Evolutionary conservation across 768 basidiomycete species (phyloP).

Genomic region (Mycena amicta): DNA sequence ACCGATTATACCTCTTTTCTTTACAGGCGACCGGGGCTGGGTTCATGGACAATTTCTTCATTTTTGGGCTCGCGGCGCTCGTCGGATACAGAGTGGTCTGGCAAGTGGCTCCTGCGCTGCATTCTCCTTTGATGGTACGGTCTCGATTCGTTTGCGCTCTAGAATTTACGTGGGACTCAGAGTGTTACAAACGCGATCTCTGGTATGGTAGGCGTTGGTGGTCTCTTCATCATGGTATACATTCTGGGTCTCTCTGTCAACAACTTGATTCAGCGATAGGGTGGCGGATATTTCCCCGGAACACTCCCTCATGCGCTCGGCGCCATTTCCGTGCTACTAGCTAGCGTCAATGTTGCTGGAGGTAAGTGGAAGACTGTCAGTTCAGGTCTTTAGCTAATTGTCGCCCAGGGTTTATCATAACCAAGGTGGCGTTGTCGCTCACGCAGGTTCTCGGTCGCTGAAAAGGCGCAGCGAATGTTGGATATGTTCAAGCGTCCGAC

Average conservation of each 20-base stretch:
- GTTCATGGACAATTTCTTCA: conserved; percentile 90
- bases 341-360: conserved; percentile 86
- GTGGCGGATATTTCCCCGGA: conserved; percentile 80
- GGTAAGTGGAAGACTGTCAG: conserved; percentile 37
- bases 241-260: not conserved
- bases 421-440: conserved; percentile 42
- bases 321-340: conserved; percentile 82
- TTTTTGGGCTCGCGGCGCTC: conserved; percentile 82
- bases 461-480: conserved; percentile 67
- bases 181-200: conserved; percentile 22
- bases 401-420: conserved; percentile 63
- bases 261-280: not conserved
- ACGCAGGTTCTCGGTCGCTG: not conserved
- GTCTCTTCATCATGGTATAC: conserved; percentile 80
- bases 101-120: conserved; percentile 86
- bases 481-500: conserved; percentile 90
- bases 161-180: conserved; percentile 4
- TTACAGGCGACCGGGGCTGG: conserved; percentile 74
- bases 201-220: conserved; percentile 80
- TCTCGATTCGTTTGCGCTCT: not conserved
- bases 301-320: conserved; percentile 81
- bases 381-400: not conserved
- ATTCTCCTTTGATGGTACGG: conserved; percentile 75
- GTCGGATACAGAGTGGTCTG: conserved; percentile 77
- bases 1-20: too few species aligned